Percentiles rank a stretch among this genome's conserved stretches.
phyloP scores from a whole-genome alignment of 495 filamentous ascomycete genomes.

The Talaromyces liani region DNA sequence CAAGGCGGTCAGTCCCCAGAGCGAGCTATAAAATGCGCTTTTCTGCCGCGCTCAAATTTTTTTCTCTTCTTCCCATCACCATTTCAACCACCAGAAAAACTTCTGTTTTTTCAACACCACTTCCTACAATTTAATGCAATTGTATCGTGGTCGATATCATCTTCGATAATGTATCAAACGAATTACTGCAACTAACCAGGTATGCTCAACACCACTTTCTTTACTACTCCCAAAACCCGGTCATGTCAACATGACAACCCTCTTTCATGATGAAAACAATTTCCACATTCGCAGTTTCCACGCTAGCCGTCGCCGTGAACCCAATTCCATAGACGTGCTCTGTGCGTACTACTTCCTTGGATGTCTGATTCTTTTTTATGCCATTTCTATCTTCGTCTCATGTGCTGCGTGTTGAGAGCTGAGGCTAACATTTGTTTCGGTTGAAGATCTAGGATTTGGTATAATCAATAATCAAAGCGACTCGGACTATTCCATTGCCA shows the following conservation, averaged over 20 bases:
- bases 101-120: background rate
- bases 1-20: background rate
- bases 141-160: background rate
- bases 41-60: conserved; percentile 1
- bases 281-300: conserved; percentile 51
- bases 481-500: background rate
- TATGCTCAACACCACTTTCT: conserved; percentile 2
- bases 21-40: conserved; percentile 4
- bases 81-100: background rate
- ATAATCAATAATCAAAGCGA: background rate
- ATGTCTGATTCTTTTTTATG: conserved; percentile 33
- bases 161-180: background rate
- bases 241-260: background rate
- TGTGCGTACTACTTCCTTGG: conserved; percentile 47
- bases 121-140: background rate
- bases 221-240: background rate
- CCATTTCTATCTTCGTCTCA: background rate
- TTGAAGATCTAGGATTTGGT: background rate
- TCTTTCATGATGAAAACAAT: conserved; percentile 39
- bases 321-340: conserved; percentile 31
- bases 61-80: background rate
- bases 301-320: conserved; percentile 44
- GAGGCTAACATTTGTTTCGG: background rate
- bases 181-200: background rate
- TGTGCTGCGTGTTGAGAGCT: background rate